phyloP scores from a whole-genome alignment of 345 rosid species.

The Rhizophora mangle region DNA sequence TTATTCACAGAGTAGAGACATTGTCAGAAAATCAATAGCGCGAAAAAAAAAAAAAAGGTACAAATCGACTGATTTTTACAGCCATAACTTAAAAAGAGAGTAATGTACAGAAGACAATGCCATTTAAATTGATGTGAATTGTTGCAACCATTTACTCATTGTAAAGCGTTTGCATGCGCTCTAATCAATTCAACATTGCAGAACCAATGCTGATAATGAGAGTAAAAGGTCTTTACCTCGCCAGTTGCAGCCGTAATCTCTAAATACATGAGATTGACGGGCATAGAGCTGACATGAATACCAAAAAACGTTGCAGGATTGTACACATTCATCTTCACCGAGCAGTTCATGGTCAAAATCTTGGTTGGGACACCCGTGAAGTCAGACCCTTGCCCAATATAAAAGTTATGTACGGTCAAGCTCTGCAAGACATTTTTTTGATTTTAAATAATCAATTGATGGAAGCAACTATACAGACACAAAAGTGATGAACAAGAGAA shows the following conservation, averaged over 20 bases:
- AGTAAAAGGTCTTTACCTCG: slow-evolving; percentile 2
- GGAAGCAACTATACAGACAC: too few relatives aligned
- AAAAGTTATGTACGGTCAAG: slow-evolving; percentile 17
- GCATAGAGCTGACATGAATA: slow-evolving; percentile 18
- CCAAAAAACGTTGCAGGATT: slow-evolving; percentile 22
- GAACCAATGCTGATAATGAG: background rate
- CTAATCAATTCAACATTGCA: background rate
- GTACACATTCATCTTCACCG: slow-evolving; percentile 18
- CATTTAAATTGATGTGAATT: too few relatives aligned
- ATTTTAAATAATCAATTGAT: too few relatives aligned
- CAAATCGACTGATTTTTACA: too few relatives aligned
- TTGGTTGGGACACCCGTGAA: slow-evolving; percentile 24
- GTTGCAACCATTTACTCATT: too few relatives aligned
- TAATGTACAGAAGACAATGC: too few relatives aligned
- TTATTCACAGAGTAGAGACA: too few relatives aligned
- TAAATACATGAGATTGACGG: slow-evolving; percentile 17
- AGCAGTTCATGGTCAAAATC: slow-evolving; percentile 19
- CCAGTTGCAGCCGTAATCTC: slow-evolving; percentile 22
- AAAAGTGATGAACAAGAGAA: too few relatives aligned
- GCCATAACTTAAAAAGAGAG: too few relatives aligned
- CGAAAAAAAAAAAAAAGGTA: too few relatives aligned
- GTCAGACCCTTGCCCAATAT: slow-evolving; percentile 23
- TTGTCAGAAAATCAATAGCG: too few relatives aligned
- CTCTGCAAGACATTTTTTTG: slow-evolving; percentile 1
- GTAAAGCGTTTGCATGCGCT: background rate